Base-by-base conservation (phyloP, 2,329 filamentous ascomycete genomes). In the Neofusicoccum umdonicola region DNA sequence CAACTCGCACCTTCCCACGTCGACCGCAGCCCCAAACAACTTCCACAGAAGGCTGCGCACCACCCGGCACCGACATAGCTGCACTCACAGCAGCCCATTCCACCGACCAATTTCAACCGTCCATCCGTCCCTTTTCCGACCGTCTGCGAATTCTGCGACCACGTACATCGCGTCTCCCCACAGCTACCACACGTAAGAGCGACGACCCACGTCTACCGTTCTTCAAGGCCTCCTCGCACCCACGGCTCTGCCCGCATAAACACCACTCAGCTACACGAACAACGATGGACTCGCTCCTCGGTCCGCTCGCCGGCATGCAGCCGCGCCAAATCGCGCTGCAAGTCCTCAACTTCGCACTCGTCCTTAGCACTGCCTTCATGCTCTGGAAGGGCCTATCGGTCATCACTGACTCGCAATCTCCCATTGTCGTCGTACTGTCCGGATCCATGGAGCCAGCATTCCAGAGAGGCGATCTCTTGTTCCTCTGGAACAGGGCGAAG, bases 331-430 rank as follows among this genome's bases (percentile, higher is more conserved):
- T 90, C 63, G 88, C 92, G 71, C 84, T 87, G 56, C 92, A 96
- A 83, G 79, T 94, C 70, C 87, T 97, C 74, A 96, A 96, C 81
- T 97, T 97, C 77, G 92, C 89, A 64, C 87, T 97, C 68, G 92
- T 97, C 67, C 86, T 97, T 58, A 93, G 90, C 9, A 95, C 92
- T 1, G 93, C 93, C 1, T 97, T 97, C 76, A 97, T 97, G 93
- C 88, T 96, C 57, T 84, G 81, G 93, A 97, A 97, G 79, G 91
- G 90, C 9, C 87, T 97, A 66, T 93, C 90, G 8, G 87, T 97
- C 35, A 81, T 87, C 68, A 87, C 90, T 65, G 89, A 95, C 68
- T 82, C 80, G 56, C 78, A 79, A 8, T 82, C 80, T 1, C 90
- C 90, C 27, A 93, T 93, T 71, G 90, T 93, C 69, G 90, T 93